phyloP scores from a whole-genome alignment of 768 basidiomycete genomes.

The Lentinula sp. region DNA sequence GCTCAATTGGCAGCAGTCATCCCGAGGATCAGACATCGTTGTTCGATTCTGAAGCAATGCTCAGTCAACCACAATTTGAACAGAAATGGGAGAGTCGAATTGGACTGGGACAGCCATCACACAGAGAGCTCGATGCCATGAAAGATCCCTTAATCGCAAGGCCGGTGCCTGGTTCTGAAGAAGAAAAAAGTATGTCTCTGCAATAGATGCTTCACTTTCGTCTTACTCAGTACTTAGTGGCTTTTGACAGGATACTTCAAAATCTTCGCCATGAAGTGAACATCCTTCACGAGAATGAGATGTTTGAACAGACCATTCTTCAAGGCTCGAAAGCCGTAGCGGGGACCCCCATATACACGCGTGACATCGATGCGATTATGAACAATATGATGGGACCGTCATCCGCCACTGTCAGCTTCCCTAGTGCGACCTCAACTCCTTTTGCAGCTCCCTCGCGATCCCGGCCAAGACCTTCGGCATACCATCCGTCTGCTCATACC shows the following conservation, averaged over 20 bases:
- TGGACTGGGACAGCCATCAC: conserved; percentile 26
- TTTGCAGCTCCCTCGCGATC: neutral
- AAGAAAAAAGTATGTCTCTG: conserved; percentile 28
- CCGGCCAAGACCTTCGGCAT: neutral
- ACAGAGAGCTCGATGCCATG: conserved; percentile 36
- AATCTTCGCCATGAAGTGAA: conserved; percentile 31
- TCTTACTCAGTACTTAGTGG: conserved; percentile 11
- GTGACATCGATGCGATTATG: conserved; percentile 45
- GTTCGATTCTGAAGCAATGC: conserved; percentile 35
- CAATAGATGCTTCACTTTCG: neutral
- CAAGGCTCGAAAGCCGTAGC: conserved; percentile 40
- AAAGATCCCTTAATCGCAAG: conserved; percentile 29
- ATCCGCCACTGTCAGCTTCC: neutral
- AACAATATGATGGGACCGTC: conserved; percentile 43
- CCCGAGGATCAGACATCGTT: conserved; percentile 38
- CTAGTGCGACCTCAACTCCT: conserved; percentile 6
- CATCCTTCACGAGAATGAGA: conserved; percentile 39
- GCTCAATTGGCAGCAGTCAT: conserved; percentile 44
- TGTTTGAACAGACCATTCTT: conserved; percentile 41
- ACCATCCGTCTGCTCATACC: neutral
- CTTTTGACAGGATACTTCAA: conserved; percentile 27
- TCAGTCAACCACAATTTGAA: conserved; percentile 34
- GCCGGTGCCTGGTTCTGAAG: conserved; percentile 19
- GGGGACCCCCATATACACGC: conserved; percentile 35
- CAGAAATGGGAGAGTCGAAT: conserved; percentile 35